A percentile compares a stretch with the other conserved stretches of the same genome.
Evolutionary conservation across 805 yeast genomes (phyloP).

Genomic region (Hanseniaspora pseudoguilliermondii): DNA sequence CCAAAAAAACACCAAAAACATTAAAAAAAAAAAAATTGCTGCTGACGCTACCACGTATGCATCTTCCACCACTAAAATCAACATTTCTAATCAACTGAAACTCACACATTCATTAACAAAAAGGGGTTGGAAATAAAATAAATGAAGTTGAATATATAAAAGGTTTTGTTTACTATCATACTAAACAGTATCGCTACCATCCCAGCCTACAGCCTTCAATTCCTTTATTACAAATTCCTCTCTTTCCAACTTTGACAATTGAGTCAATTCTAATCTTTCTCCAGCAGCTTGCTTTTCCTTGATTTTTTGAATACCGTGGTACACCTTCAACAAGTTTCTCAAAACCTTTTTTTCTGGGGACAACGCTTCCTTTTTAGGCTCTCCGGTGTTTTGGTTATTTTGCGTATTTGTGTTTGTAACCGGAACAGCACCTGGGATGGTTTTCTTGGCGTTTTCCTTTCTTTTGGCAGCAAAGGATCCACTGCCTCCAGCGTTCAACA

Average conservation of each 20-base stretch:
- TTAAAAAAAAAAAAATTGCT: too few relatives aligned
- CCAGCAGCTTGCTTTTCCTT: slow-evolving; percentile 75
- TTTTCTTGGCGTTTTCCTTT: slow-evolving; percentile 19
- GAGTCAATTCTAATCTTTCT: slow-evolving; percentile 85
- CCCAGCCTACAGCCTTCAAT: slow-evolving; percentile 65
- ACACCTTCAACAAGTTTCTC: slow-evolving; percentile 77
- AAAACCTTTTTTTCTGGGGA: slow-evolving; percentile 85
- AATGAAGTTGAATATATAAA: neutral
- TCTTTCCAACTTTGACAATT: slow-evolving; percentile 73
- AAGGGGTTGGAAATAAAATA: neutral
- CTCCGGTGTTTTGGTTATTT: slow-evolving; percentile 16
- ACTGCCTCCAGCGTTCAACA: slow-evolving; percentile 89
- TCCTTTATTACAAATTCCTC: slow-evolving; percentile 73
- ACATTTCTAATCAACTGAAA: too few relatives aligned
- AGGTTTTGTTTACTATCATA: too few relatives aligned
- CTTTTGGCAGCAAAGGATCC: slow-evolving; percentile 25
- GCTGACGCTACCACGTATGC: too few relatives aligned
- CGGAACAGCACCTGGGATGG: slow-evolving; percentile 30
- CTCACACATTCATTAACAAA: too few relatives aligned
- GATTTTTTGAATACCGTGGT: slow-evolving; percentile 86
- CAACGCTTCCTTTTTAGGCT: slow-evolving; percentile 17
- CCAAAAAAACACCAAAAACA: too few relatives aligned
- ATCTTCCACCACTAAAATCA: too few relatives aligned
- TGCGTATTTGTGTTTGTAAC: slow-evolving; percentile 26
- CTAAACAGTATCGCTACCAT: slow-evolving; percentile 20